phyloP scores from a whole-genome alignment of 2,329 filamentous ascomycete genomes.

The Capronia americana region DNA sequence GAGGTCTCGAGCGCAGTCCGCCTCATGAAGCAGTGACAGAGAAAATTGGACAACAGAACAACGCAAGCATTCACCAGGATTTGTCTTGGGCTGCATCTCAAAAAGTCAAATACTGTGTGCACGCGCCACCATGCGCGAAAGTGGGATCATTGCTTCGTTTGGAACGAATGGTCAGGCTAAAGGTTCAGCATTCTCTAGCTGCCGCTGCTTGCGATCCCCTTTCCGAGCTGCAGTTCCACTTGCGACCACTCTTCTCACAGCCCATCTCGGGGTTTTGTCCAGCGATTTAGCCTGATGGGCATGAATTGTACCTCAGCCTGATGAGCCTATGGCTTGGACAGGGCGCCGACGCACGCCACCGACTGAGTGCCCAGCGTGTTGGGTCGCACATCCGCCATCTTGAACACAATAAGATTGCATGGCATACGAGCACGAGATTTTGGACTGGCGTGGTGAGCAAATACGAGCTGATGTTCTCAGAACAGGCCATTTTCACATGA shows the following conservation, averaged over 20 bases:
- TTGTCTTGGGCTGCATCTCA: neutral
- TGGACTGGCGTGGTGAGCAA: constrained; percentile 1
- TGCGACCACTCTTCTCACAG: neutral
- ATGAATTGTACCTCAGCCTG: neutral
- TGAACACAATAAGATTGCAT: neutral
- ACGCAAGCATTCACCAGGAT: neutral
- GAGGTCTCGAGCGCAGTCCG: neutral
- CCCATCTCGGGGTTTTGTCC: constrained; percentile 2
- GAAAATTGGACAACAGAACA: neutral
- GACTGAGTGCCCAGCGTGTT: neutral
- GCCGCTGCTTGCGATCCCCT: constrained; percentile 1
- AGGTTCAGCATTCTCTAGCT: constrained; percentile 13
- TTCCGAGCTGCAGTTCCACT: neutral
- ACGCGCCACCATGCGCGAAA: constrained; percentile 6
- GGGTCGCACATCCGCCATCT: neutral
- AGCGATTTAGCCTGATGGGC: constrained; percentile 15
- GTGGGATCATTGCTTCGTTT: constrained; percentile 6
- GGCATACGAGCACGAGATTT: neutral
- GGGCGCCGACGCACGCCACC: neutral
- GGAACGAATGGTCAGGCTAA: constrained; percentile 11
- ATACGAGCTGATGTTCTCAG: neutral
- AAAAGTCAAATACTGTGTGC: neutral
- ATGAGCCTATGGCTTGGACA: neutral
- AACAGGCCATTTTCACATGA: neutral
- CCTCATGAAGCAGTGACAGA: neutral